Base-by-base conservation (phyloP, 305 asterid species). In the Solanum chacoense region DNA sequence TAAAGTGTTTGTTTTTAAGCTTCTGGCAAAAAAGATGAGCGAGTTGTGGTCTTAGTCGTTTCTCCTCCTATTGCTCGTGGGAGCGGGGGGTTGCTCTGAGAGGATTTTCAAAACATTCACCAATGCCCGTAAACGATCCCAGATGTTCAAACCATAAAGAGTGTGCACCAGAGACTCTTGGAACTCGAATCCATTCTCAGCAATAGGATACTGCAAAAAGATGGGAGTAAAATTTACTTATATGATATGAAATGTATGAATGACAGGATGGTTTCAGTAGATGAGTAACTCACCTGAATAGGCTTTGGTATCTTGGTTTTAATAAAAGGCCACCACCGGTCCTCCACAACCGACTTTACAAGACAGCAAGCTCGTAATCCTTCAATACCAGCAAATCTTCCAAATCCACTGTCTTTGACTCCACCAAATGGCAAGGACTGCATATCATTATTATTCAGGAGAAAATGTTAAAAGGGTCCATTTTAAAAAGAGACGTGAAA, bases 361-460 rank as follows among this genome's bases (percentile, higher is more conserved):
- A 97, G 98, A 89, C 99, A 96, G 94, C 99, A 97, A 89, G 99
- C 99, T 72, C 99, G 93, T 86, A 97, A 89, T 35, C 99, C 99
- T 94, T 97, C 99, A 45, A 95, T 78, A 79, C 99, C 99, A 85
- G 97, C 99, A 90, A 97, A 96, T 92, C 99, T 95, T 92, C 99
- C 99, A 88, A 97, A 97, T 35, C 99, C 99, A 90, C 99, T 97
- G 42, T 97, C 99, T 91, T 95, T 96, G 55, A 95, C 98, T 35
- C 99, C 99, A 42, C 99, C 99, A 93, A 97, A 97, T 38, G 99
- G 99, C 90, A 97, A 95, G 89, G 99, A 96, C 99, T 96, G 95
- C 88, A 89, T 69, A 71, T 38, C 35, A 88, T n/a, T 38, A 88
- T n/a, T 38, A 38, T 26, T 45, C 72, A 83, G 72, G 67, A 83